phyloP scores from a whole-genome alignment of 2,329 filamentous ascomycete genomes.

The Arachnomyces sp. region DNA sequence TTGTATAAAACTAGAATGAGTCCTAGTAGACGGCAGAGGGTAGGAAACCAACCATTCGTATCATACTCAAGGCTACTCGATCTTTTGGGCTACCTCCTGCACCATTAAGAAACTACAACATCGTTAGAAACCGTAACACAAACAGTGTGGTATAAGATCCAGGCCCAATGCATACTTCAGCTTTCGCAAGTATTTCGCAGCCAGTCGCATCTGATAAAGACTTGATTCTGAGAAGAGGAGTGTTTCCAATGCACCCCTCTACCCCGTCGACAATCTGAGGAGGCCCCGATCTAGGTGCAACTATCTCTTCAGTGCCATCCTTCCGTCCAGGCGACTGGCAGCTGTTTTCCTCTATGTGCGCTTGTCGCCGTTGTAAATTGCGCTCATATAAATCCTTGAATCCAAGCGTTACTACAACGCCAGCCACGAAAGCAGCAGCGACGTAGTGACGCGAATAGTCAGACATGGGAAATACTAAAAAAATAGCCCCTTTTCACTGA shows the following conservation, averaged over 20 bases:
- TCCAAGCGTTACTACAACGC: conserved; percentile 64
- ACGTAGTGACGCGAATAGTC: conserved; percentile 48
- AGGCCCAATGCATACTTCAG: conserved; percentile 50
- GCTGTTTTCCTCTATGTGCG: conserved; percentile 45
- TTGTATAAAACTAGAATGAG: conserved; percentile 1
- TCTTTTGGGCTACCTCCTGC: conserved; percentile 93
- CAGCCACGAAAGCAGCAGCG: conserved; percentile 65
- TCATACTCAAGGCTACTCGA: conserved; percentile 84
- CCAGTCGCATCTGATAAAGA: conserved; percentile 80
- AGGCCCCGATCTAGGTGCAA: conserved; percentile 22
- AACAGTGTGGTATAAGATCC: neutral
- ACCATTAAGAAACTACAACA: conserved; percentile 71
- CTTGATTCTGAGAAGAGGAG: conserved; percentile 76
- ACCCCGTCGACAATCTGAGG: conserved; percentile 63
- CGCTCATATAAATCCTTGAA: conserved; percentile 71
- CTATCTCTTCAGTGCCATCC: conserved; percentile 10
- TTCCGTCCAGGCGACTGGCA: conserved; percentile 11
- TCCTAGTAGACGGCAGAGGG: neutral
- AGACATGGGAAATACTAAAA: conserved; percentile 16
- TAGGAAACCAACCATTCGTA: conserved; percentile 47
- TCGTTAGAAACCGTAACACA: conserved; percentile 9
- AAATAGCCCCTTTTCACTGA: no score
- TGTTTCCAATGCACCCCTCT: conserved; percentile 87
- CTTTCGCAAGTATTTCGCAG: conserved; percentile 84
- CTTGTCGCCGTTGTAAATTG: conserved; percentile 47